Conservation (phyloP, 371 early-diverging fungal genomes). For the Actinomucor elegans region DNA sequence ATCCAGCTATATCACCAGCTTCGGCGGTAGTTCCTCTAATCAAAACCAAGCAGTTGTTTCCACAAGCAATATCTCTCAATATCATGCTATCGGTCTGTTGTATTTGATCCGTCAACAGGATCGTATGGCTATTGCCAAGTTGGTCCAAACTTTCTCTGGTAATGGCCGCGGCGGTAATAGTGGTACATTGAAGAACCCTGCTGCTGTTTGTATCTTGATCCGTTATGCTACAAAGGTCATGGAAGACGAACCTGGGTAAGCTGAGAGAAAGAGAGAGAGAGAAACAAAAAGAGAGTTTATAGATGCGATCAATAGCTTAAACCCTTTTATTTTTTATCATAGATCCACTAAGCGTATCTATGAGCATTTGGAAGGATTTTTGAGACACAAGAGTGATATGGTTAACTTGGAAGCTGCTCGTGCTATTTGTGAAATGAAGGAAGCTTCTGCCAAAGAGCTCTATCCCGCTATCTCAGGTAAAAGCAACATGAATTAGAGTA, state of each 20-base stretch:
- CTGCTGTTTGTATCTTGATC: constrained; percentile 91
- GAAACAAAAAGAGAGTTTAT: not conserved
- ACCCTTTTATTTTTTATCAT: too few species aligned
- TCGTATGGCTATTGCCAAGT: constrained; percentile 95
- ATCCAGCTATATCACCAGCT: constrained; percentile 60
- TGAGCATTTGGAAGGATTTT: constrained; percentile 85
- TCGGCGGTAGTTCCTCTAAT: constrained; percentile 39
- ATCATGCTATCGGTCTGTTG: constrained; percentile 95
- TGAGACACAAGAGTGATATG: constrained; percentile 95
- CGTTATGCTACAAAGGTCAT: constrained; percentile 93
- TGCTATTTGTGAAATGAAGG: constrained; percentile 89
- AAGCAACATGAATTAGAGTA: too few species aligned
- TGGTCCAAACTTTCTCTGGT: constrained; percentile 87
- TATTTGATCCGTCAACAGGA: constrained; percentile 95
- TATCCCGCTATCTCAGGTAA: constrained; percentile 82
- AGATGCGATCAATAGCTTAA: not conserved
- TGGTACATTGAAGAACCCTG: constrained; percentile 73
- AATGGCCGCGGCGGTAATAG: constrained; percentile 49
- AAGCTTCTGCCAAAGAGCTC: constrained; percentile 82
- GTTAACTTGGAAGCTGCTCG: constrained; percentile 97
- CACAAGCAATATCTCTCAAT: constrained; percentile 84
- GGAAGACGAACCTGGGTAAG: constrained; percentile 81
- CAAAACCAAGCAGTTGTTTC: constrained; percentile 52
- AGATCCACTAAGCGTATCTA: constrained; percentile 76
- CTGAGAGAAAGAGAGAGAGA: not conserved